Conservation (phyloP, 1,284 basidiomycete genomes). For the Marasmius tenuissimus region DNA sequence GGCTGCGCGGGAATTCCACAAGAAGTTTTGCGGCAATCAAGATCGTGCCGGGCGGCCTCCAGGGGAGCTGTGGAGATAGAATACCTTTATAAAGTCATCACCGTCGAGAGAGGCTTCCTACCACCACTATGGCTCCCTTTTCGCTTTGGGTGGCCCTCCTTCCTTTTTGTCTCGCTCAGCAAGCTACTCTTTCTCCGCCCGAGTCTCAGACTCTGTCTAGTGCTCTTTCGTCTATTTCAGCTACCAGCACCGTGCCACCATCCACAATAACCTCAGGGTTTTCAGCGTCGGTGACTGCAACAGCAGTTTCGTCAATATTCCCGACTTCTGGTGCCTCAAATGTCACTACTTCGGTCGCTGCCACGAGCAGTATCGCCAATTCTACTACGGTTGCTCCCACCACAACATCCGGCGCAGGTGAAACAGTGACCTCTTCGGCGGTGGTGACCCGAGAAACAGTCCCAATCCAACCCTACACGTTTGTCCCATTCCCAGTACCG, state of each 20-base stretch:
- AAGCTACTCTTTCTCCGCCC: background rate
- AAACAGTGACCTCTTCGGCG: background rate
- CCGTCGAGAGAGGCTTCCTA: background rate
- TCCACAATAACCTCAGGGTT: background rate
- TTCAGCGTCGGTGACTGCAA: background rate
- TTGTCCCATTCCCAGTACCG: constrained; percentile 2
- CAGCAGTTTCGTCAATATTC: background rate
- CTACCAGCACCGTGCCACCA: background rate
- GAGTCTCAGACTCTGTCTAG: background rate
- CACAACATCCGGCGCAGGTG: background rate
- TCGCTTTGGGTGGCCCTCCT: background rate
- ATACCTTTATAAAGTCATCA: no score
- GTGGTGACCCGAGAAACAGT: background rate
- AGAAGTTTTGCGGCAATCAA: no score
- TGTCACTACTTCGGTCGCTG: background rate
- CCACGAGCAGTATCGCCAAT: background rate
- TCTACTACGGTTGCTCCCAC: background rate
- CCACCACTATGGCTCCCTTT: background rate
- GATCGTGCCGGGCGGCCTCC: no score
- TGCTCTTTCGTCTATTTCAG: background rate
- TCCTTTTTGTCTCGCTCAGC: background rate
- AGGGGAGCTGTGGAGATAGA: no score
- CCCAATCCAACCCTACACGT: background rate
- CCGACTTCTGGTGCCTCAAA: background rate
- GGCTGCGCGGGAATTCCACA: no score